Percentiles rank a stretch among this genome's conserved stretches.
Conservation (phyloP, 139 green algal genomes). For the Pycnococcus provasolii region DNA sequence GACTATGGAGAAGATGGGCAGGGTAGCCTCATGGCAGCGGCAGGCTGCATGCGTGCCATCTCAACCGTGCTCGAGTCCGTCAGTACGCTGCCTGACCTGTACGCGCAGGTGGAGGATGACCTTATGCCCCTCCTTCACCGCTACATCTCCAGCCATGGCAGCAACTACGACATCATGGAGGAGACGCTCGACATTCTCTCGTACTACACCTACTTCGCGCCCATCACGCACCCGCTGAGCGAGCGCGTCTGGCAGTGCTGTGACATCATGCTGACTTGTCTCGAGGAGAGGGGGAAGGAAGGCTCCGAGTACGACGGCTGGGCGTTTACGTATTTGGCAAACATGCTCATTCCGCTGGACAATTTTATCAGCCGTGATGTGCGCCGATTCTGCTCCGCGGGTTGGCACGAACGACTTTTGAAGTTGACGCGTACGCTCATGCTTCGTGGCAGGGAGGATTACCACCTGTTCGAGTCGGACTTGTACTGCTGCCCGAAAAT, state of each 20-base stretch:
- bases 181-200: slow-evolving; percentile 82
- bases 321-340: slow-evolving; percentile 77
- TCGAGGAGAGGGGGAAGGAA: neutral
- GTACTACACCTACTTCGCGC: slow-evolving; percentile 83
- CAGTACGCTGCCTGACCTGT: slow-evolving; percentile 54
- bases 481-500: slow-evolving; percentile 63
- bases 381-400: slow-evolving; percentile 43
- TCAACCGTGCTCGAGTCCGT: slow-evolving; percentile 80
- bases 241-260: slow-evolving; percentile 72
- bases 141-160: slow-evolving; percentile 47
- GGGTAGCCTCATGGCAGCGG: slow-evolving; percentile 47
- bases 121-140: slow-evolving; percentile 74
- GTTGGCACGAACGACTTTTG: slow-evolving; percentile 15
- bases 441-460: slow-evolving; percentile 12
- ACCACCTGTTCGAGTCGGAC: slow-evolving; percentile 48
- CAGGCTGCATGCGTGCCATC: slow-evolving; percentile 75
- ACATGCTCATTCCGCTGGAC: slow-evolving; percentile 71
- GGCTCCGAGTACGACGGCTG: slow-evolving; percentile 44
- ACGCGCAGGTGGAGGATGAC: slow-evolving; percentile 64
- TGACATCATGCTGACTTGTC: slow-evolving; percentile 57
- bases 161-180: slow-evolving; percentile 76
- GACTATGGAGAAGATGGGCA: slow-evolving; percentile 20
- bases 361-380: slow-evolving; percentile 73
- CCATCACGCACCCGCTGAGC: slow-evolving; percentile 45
- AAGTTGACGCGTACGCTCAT: slow-evolving; percentile 8